Evolutionary conservation across 1,139 yeast genomes (phyloP).

Genomic region (Geotrichum australiense): DNA sequence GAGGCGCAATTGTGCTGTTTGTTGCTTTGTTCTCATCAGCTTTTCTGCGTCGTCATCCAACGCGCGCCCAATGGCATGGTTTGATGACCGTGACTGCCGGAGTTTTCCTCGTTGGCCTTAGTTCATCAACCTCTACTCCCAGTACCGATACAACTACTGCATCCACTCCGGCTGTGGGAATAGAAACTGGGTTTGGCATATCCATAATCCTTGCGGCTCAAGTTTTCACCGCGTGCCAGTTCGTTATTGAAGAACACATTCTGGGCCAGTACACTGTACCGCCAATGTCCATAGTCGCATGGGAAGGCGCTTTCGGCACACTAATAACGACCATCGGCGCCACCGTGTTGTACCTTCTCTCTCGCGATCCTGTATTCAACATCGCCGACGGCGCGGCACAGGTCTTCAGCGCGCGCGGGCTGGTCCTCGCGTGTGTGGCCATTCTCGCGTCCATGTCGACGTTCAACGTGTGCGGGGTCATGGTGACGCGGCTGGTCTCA

Average conservation of each 20-base stretch:
- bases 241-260: conserved; percentile 70
- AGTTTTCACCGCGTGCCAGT: conserved; percentile 64
- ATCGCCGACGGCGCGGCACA: conserved; percentile 46
- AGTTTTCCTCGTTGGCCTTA: conserved; percentile 64
- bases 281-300: conserved; percentile 65
- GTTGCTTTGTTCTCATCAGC: conserved; percentile 67
- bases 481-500: conserved; percentile 56
- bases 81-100: conserved; percentile 59
- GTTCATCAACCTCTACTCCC: conserved; percentile 40
- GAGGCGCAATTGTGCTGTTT: conserved; percentile 71
- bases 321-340: conserved; percentile 38
- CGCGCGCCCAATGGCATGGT: conserved; percentile 63
- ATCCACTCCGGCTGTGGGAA: conserved; percentile 10
- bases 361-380: conserved; percentile 43
- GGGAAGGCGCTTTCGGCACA: conserved; percentile 68
- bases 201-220: conserved; percentile 54
- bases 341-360: conserved; percentile 37
- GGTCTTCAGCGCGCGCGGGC: conserved; percentile 37
- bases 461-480: conserved; percentile 69
- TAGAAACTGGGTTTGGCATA: conserved; percentile 45
- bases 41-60: conserved; percentile 50
- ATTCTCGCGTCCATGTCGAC: conserved; percentile 68
- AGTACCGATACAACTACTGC: background rate
- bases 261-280: conserved; percentile 47
- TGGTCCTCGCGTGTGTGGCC: conserved; percentile 49